These are phyloP conservation scores for Aureobasidium zeae DNA, from an alignment of 2,329 filamentous ascomycete genomes.

Conservation along the genomic window DNA sequence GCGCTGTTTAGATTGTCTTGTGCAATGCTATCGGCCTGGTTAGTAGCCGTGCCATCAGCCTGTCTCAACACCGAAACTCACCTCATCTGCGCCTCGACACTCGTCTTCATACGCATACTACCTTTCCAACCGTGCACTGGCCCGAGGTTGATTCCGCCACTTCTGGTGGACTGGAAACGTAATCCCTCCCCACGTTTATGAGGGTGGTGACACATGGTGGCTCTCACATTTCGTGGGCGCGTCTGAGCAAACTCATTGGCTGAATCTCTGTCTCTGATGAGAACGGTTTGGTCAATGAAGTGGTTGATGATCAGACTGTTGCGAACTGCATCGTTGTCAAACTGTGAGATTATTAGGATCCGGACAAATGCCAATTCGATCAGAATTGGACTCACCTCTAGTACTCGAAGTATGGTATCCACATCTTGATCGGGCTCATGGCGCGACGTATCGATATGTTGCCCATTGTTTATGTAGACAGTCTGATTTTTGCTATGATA, in stretches of 20 bases:
- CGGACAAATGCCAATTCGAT: too few relatives aligned
- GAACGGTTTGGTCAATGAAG: slow-evolving; percentile 71
- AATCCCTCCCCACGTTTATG: slow-evolving; percentile 48
- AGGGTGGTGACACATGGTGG: slow-evolving; percentile 55
- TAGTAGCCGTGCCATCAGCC: neutral
- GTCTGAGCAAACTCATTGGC: slow-evolving; percentile 62
- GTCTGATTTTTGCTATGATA: too few relatives aligned
- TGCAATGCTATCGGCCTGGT: slow-evolving; percentile 28
- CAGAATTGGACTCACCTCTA: slow-evolving; percentile 45
- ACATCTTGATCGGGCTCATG: slow-evolving; percentile 65
- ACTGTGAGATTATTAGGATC: slow-evolving; percentile 36
- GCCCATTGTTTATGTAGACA: slow-evolving; percentile 54
- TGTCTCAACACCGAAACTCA: neutral
- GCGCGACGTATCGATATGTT: slow-evolving; percentile 48
- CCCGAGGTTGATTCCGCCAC: slow-evolving; percentile 41
- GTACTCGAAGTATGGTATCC: slow-evolving; percentile 67
- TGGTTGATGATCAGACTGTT: slow-evolving; percentile 78
- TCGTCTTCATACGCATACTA: slow-evolving; percentile 48
- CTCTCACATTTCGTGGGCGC: slow-evolving; percentile 59
- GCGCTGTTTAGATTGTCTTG: slow-evolving; percentile 30
- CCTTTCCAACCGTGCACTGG: slow-evolving; percentile 46
- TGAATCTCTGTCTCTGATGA: slow-evolving; percentile 59
- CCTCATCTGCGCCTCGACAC: slow-evolving; percentile 25
- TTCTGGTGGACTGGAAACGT: slow-evolving; percentile 45
- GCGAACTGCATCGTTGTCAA: slow-evolving; percentile 68